Base-by-base conservation (phyloP, 176 grass and related monocot species). In the Bolboschoenus planiculmis region DNA sequence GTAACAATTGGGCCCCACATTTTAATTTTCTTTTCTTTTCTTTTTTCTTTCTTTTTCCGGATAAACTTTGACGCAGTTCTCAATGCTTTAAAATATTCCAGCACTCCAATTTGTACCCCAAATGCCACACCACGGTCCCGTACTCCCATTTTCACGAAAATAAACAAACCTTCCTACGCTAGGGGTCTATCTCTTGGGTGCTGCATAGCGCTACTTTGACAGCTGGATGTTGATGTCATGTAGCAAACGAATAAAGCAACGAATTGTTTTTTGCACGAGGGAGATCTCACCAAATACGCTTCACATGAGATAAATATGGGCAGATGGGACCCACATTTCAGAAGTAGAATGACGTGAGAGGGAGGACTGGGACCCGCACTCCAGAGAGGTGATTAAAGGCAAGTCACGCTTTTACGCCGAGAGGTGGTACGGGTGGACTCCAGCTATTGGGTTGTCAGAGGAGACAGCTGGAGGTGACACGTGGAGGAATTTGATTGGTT, bases 401-500 rank as follows among this genome's bases (percentile, higher is more conserved):
- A 9, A 0, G 58, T 36, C 85, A 75, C 64, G 29, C 65, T 62
- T 81, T 82, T 29, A 29, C 21, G 40, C 11, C 26, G 46, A 51
- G 27, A 34, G 50, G 78, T 21, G 33, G 37, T 61, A 50, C 58
- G 74, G 77, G 20, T 63, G 74, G 56, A 27, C 3, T 29, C 34
- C 51, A 77, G 71, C 70, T 51, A 34, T 53, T 34, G 46, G 26
- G 14, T 20, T 51, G 72, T 77, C 72, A 77, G 46, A 77, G 0
- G 3, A 18, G 27, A 85, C 84, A 85, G 84, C 84, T 85, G 74
- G 70, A 85, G 1, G 10, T 36, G 44, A 35, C 74, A 85, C 84
- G 84, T 85, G 84, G 34, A 20, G 0, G 0, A 0, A 1, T 37
- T 0, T 35, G 9, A 26, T 85, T 85, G 74, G 74, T 16, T 67